Base-by-base conservation (phyloP, 2,329 filamentous ascomycete genomes). In the Lecanicillium sp. region DNA sequence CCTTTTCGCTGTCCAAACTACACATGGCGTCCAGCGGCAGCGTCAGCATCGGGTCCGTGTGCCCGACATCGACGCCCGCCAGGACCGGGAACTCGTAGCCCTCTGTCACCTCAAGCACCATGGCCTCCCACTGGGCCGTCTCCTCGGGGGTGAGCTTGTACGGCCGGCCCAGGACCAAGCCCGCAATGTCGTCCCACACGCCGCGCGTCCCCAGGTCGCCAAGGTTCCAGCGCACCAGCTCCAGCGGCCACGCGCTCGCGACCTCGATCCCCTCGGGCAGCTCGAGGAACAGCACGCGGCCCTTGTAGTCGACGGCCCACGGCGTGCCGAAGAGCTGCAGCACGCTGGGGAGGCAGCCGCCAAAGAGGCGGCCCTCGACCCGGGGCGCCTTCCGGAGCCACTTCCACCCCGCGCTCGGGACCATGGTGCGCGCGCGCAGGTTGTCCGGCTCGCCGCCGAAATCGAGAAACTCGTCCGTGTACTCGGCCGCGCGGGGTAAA, bases 301-400 rank as follows among this genome's bases (percentile, higher is more conserved):
- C 56, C 20, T 51, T 30, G 64, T 66, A 63, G 3, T 60, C 58
- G 29, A 51, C 52, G 20, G 66, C 54, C 2, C 45, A 50, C 2
- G 45, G 56, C 17, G 66, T 54, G 6, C 60, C 65, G 11, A 51
- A 52, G 14, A 68, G 55, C 6, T 64, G 61, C 27, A 56, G 59
- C 51, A 67, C 57, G 14, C 64, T 60, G 0, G 62, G 60, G 14
- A 67, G 56, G 39, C 63, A 67, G 3, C 65, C 69, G 17, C 69
- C 69, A 33, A 72, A 71, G 55, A 60, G 69, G 29, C 66, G 68
- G 2, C 75, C 77, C 7, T 71, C 51, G 1, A 60, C 61, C 37
- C 55, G 36, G 17, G 20, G 60, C 0, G 66, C 67, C 0, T 26
- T 44, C 3, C 67, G 59, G 12, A 72, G 47, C 69, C 69, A 71